Base-by-base conservation (phyloP, 1,284 basidiomycete species). In the Puccinia novopanici region DNA sequence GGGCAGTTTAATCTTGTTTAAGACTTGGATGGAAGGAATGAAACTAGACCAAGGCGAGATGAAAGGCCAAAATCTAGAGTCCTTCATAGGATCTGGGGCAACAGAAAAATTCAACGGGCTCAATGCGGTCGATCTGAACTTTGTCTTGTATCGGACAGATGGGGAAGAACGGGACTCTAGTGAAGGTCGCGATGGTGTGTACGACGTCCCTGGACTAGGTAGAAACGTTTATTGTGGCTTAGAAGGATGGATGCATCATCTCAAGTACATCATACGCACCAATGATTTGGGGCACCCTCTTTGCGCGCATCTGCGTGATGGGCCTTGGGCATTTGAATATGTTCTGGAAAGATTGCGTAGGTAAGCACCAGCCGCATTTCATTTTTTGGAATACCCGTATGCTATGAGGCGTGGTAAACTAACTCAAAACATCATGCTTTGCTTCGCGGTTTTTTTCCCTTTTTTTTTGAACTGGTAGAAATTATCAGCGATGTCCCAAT, bases 261-360 rank as follows among this genome's bases (percentile, higher is more conserved):
- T 98, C 75, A 88, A 90, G 57, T 89, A 91, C 81, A 90, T 97
- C 84, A 94, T 95, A 89, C 88, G 88, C 82, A 89, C 90, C 84
- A 98, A 97, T 85, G 94, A 98, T 85, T 89, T 98, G 9, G 95
- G 95, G 0, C 94, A 97, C 85, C 89, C 94, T 0, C 88, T 98
- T 5, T 96, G 93, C 84, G 91, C 88, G 12, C 93, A 98, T 85
- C 86, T 98, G 78, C 89, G 95, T 81, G 89, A 92, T 68, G 95
- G 95, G 8, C 88, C 89, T 15, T 98, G 95, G 95, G 91, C 95
- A 3, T 87, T 96, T 83, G 93, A 96, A 85, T 97, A 97, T 84
- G 89, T 93, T 17, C 87, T 90, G 81, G 85, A 88, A 74, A 89
- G 96, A 45, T 86, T 99, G 50, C 87, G 88, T 75, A 89, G 89